These are phyloP conservation scores for Fusarium concolor DNA, from an alignment of 2,329 filamentous ascomycete genomes.

Conservation along the genomic window DNA sequence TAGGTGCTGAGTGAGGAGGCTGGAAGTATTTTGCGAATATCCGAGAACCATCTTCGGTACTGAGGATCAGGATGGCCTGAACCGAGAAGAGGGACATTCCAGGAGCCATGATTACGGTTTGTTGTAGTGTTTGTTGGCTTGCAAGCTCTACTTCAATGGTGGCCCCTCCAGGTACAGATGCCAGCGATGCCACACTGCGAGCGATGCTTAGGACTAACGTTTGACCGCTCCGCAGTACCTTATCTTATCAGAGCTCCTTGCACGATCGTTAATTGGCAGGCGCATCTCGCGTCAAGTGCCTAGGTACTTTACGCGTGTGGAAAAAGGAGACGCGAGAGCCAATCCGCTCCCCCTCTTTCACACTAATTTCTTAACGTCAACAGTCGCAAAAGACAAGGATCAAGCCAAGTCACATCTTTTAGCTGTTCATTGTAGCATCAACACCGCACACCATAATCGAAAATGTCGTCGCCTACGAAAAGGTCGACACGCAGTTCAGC, in stretches of 20 bases:
- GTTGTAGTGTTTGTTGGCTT: constrained; percentile 34
- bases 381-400: constrained; percentile 30
- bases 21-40: constrained; percentile 95
- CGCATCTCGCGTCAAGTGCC: constrained; percentile 43
- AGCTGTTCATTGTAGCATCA: constrained; percentile 20
- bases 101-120: constrained; percentile 69
- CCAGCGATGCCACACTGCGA: constrained; percentile 43
- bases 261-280: constrained; percentile 5
- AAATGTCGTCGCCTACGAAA: constrained; percentile 59
- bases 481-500: constrained; percentile 63
- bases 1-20: constrained; percentile 65
- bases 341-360: constrained; percentile 45
- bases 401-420: constrained; percentile 13
- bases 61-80: constrained; percentile 81
- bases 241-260: constrained; percentile 5
- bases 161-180: constrained; percentile 50
- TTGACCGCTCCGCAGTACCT: constrained; percentile 46
- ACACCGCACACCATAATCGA: constrained; percentile 20
- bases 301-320: constrained; percentile 58
- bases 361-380: constrained; percentile 41
- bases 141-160: constrained; percentile 36
- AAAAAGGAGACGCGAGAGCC: constrained; percentile 44
- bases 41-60: constrained; percentile 87
- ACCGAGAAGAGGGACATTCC: constrained; percentile 81
- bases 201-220: constrained; percentile 46